These are phyloP conservation scores for Angophora floribunda DNA, from an alignment of 345 rosid genomes.

Conservation along the genomic window DNA sequence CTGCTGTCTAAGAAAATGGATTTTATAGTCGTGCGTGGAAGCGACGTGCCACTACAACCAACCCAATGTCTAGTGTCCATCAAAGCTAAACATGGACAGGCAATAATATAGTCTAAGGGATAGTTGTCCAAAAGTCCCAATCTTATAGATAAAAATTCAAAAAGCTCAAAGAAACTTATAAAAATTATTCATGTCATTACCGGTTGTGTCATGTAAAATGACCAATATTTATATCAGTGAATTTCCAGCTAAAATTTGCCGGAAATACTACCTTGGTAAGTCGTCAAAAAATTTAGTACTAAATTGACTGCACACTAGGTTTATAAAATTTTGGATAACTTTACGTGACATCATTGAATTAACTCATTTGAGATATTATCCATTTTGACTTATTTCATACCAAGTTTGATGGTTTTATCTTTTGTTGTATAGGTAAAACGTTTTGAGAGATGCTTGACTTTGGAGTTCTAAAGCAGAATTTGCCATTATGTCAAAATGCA, in stretches of 20 bases:
- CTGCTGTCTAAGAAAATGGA: background rate
- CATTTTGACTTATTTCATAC: background rate
- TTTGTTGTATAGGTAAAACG: too few species aligned
- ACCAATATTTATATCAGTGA: background rate
- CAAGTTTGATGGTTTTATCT: background rate
- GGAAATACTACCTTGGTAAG: accelerated
- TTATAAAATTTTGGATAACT: background rate
- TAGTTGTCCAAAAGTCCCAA: background rate
- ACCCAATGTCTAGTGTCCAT: background rate
- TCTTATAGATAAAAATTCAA: background rate
- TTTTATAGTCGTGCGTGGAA: background rate
- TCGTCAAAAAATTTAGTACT: too few species aligned
- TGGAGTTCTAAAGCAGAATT: background rate
- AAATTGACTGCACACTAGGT: accelerated
- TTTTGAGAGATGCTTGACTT: background rate
- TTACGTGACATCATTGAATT: background rate
- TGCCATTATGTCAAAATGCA: accelerated
- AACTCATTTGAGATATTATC: too few species aligned
- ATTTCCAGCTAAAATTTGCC: accelerated
- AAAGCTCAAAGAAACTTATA: background rate
- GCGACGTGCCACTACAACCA: background rate
- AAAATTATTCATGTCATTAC: accelerated
- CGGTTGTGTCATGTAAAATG: too few species aligned
- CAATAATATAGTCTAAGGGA: too few species aligned
- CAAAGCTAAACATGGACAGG: background rate